Base-by-base conservation (phyloP, 177 flowering plant species). In the Vitis hybrid region DNA sequence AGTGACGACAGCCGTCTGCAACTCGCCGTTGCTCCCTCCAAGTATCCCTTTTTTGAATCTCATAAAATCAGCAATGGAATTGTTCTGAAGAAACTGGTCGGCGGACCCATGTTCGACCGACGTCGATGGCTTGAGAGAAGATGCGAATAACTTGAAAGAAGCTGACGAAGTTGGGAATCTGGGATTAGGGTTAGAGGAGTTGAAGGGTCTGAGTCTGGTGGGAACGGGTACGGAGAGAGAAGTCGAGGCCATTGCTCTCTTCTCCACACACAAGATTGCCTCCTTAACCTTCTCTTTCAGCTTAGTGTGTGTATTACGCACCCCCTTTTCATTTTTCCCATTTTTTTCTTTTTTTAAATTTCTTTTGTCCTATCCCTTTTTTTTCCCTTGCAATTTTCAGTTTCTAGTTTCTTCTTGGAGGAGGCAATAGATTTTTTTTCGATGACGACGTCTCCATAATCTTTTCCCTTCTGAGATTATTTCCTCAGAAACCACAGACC, bases 1-100 rank as follows among this genome's bases (percentile, higher is more conserved):
- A 29, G 77, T 78, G 61, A 95, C 96, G 16, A 93, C 85, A 29
- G 99, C 98, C 20, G 98, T 95, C 82, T 93, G 99, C 78, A 95
- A 74, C 78, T 89, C 87, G 3, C 86, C 84, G 50, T 73, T 68
- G 63, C 76, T 71, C 3, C 77, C 78, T 1, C 68, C 70, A 39
- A 31, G 72, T 13, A 18, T 22, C 12, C 78, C 84, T 62, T 67
- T 70, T 53, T 69, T 82, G 69, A 90, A 93, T 72, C 98, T 86
- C 97, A 93, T 87, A 82, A 91, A 95, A 85, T 95, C 99, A 1
- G 90, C 91, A 15, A 91, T 86, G 0, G 94, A 84, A 73, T 85
- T 91, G 81, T 79, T 84, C 65, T 72, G 71, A 51, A 79, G 61
- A 68, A 91, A 90, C 67, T 82, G 77, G 59, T 81, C 87, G 5